Percentiles rank a stretch among this genome's conserved stretches.
These are phyloP conservation scores for Chlorella sp. DNA, from an alignment of 139 green algal genomes.

Conservation along the genomic window DNA sequence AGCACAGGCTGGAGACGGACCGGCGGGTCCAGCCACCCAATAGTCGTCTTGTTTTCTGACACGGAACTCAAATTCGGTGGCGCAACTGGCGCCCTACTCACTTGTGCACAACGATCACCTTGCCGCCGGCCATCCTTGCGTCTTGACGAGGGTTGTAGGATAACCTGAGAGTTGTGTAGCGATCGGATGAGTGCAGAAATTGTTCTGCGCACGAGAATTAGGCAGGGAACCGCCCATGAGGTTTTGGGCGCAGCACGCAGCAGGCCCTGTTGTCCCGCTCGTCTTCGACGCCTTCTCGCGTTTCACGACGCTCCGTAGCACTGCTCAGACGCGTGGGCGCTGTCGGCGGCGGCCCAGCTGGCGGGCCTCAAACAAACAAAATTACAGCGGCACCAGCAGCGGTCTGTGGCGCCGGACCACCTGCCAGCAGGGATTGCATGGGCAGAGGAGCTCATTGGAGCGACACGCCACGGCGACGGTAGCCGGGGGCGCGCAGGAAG, in stretches of 20 bases:
- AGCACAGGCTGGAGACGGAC: background rate
- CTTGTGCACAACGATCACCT: constrained; percentile 12
- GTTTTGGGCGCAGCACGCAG: background rate
- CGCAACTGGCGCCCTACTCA: background rate
- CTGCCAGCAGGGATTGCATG: background rate
- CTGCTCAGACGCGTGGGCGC: no score
- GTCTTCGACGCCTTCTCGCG: no score
- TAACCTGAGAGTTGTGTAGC: background rate
- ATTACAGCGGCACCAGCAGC: no score
- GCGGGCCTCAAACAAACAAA: no score
- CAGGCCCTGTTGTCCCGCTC: background rate
- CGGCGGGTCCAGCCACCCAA: background rate
- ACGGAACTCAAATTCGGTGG: background rate
- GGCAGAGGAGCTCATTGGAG: background rate
- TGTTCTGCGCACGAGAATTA: background rate
- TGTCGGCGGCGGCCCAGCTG: no score
- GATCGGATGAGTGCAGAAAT: background rate
- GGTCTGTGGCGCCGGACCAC: background rate
- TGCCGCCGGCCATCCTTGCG: constrained; percentile 2
- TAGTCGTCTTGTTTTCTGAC: background rate
- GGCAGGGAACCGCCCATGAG: background rate
- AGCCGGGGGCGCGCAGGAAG: background rate
- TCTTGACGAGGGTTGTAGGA: background rate
- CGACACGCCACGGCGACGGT: background rate
- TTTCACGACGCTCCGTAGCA: no score